Evolutionary conservation across 345 rosid genomes (phyloP), one percentile per base, ranked within the genome.

Genomic region (Salix koriyanagi): DNA sequence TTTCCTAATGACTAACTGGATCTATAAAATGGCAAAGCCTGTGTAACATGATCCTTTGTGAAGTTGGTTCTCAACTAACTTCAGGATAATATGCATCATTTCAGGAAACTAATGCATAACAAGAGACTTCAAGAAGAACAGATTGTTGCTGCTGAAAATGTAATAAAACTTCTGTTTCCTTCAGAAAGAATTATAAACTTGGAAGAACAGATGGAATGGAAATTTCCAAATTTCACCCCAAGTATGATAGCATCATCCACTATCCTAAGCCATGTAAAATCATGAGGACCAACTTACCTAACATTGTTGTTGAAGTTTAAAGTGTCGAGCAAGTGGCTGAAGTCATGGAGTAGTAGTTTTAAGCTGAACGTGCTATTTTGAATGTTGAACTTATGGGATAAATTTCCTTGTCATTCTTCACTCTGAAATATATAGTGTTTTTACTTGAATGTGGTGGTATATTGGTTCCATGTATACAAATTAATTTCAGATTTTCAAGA

Each of bases 161-260:
- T 93, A 72, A 78, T 76, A 19, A 72, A 77, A 74, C 92, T 91
- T 74, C 75, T 95, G 76, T 78, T 74, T 76, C 99, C 97, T 69
- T 48, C 84, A 0, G 78, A 79, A 75, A 61, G 70, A 42, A 41
- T 46, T 28, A 28, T 76, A 10, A 46, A 82, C 70, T 77, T 70
- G 52, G 68, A 71, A 62, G 72, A 73, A 72, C 71, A 30, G 41
- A 9, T 34, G 75, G 70, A 32, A 61, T 69, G 46, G 83, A 77
- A 15, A 16, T 70, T 74, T 19, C 73, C 81, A 2, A 21, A 54
- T 36, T 62, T 79, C 82, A 81, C 85, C 48, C 97, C 97, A 19
- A 94, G 97, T 76, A 67, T 64, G 79, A 76, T 92, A 71, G 98
- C 98, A 30, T 95, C 97, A 72, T 86, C 85, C 2, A 82, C 87